Percentiles rank a stretch among this genome's conserved stretches.
These are phyloP conservation scores for Fragaria iinumae DNA, from an alignment of 306 rosid genomes.

Conservation along the genomic window DNA sequence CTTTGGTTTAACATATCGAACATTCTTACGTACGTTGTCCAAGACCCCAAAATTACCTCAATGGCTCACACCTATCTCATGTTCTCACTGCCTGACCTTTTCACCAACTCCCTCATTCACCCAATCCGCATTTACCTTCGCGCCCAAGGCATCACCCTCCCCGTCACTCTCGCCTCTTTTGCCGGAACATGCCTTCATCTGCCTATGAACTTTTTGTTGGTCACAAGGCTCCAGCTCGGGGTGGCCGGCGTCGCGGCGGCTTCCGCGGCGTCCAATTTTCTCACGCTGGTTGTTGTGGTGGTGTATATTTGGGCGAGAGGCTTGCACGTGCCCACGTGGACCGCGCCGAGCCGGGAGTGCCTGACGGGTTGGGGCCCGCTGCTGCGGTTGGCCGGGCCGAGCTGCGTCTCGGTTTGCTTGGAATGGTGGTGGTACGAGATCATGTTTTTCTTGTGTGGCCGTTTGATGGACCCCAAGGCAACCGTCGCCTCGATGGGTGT, in stretches of 20 bases:
- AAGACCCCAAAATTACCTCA: constrained; percentile 41
- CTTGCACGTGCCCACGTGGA: constrained; percentile 59
- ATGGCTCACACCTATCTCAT: constrained; percentile 60
- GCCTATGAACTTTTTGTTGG: constrained; percentile 43
- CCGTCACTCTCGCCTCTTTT: constrained; percentile 65
- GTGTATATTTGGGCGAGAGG: constrained; percentile 40
- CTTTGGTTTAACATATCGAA: constrained; percentile 65
- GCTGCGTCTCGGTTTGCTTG: constrained; percentile 83
- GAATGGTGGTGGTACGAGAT: constrained; percentile 99
- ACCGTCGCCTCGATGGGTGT: constrained; percentile 91
- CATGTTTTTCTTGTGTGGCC: constrained; percentile 78
- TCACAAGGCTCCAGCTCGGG: constrained; percentile 42
- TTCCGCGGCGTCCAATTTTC: constrained; percentile 57
- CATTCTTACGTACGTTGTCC: constrained; percentile 45
- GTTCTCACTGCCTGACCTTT: constrained; percentile 69
- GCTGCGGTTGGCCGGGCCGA: constrained; percentile 64
- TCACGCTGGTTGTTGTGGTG: constrained; percentile 36
- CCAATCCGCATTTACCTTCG: constrained; percentile 94
- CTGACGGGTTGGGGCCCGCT: constrained; percentile 64
- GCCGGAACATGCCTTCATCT: constrained; percentile 58
- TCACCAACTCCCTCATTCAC: constrained; percentile 72
- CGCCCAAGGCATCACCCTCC: constrained; percentile 70
- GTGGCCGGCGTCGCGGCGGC: constrained; percentile 72
- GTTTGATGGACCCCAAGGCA: constrained; percentile 64
- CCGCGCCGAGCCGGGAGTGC: constrained; percentile 55